Percentiles rank a stretch among this genome's conserved stretches.
phyloP scores from a whole-genome alignment of 805 yeast species.

The Yarrowia porcina region DNA sequence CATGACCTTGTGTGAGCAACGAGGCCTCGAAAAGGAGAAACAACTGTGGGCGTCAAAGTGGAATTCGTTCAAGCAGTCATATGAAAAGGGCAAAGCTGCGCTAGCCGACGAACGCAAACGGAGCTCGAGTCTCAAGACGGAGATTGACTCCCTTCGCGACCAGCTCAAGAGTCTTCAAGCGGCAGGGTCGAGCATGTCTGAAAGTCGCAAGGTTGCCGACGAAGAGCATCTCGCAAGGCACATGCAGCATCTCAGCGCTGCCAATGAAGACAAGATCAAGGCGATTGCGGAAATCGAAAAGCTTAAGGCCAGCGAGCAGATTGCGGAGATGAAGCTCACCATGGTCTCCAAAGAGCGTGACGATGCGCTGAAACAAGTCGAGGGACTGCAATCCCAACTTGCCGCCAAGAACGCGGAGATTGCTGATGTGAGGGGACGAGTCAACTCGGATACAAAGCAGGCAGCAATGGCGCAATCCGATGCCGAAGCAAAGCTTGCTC shows the following conservation, averaged over 20 bases:
- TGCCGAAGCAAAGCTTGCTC: background rate
- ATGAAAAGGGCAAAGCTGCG: slow-evolving; percentile 11
- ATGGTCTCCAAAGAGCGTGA: background rate
- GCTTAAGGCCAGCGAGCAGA: background rate
- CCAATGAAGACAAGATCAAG: background rate
- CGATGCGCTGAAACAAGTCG: background rate
- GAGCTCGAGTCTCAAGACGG: background rate
- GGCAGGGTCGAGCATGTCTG: background rate
- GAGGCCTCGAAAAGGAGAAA: background rate
- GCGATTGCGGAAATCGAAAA: background rate
- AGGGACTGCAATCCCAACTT: background rate
- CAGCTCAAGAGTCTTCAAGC: background rate
- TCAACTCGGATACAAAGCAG: background rate
- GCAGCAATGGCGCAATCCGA: background rate
- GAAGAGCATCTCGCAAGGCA: background rate
- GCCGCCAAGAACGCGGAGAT: background rate
- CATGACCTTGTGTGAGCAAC: background rate
- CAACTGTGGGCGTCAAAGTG: background rate
- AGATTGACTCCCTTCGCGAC: background rate
- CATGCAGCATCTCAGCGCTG: background rate
- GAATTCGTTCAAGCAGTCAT: background rate
- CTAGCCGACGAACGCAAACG: background rate
- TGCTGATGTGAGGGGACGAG: background rate
- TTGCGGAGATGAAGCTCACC: background rate
- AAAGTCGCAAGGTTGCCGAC: background rate